These are phyloP conservation scores for Phytophthora kernoviae DNA, from an alignment of 352 stramenopile species.

Conservation along the genomic window DNA sequence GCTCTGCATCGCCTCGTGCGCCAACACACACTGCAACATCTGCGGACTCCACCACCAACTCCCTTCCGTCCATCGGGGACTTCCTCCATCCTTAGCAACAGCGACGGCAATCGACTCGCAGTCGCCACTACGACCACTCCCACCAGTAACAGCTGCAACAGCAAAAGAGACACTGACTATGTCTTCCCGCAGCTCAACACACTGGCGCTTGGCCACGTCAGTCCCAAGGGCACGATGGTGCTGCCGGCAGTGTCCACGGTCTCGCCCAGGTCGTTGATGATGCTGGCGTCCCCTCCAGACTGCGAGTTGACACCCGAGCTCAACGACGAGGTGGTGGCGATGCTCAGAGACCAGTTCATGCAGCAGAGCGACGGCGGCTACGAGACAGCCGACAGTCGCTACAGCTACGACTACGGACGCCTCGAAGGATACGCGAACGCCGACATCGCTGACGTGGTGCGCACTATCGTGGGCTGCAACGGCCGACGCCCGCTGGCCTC, in stretches of 20 bases:
- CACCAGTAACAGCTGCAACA: conserved; percentile 6
- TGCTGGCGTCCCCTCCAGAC: background rate
- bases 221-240: conserved; percentile 1
- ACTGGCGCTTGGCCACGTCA: conserved; percentile 21
- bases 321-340: conserved; percentile 50
- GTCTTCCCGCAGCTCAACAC: conserved; percentile 37
- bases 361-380: conserved; percentile 41
- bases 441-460: conserved; percentile 69
- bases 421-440: conserved; percentile 44
- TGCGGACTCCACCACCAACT: conserved; percentile 6
- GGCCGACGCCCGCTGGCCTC: conserved; percentile 42
- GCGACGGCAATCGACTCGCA: conserved; percentile 11
- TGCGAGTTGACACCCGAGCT: conserved; percentile 52
- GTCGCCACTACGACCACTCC: conserved; percentile 1
- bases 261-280: conserved; percentile 7
- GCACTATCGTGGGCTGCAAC: conserved; percentile 52
- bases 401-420: conserved; percentile 6
- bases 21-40: conserved; percentile 23
- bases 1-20: conserved; percentile 69
- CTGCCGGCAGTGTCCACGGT: conserved; percentile 7
- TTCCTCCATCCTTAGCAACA: conserved; percentile 9
- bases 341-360: conserved; percentile 61
- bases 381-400: conserved; percentile 19
- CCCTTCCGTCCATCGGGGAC: background rate
- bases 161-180: conserved; percentile 20